A percentile compares a stretch with the other conserved stretches of the same genome.
Conservation (phyloP, 805 yeast genomes). For the Aciculoconidium aculeatum region DNA sequence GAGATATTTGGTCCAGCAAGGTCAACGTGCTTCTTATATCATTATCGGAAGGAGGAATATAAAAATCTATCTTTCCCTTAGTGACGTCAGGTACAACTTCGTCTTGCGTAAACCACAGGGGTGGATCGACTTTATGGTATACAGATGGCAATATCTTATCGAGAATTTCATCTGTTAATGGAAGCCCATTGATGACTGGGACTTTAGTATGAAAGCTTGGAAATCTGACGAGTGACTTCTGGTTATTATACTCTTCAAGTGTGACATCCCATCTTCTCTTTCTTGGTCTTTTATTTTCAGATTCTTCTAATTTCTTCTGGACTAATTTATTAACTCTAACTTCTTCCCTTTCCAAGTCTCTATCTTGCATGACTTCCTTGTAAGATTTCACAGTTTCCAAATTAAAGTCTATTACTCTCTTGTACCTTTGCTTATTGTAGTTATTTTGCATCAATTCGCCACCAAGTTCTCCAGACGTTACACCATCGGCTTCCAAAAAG, state of each 20-base stretch:
- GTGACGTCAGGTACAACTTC: conserved; percentile 30
- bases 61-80: conserved; percentile 27
- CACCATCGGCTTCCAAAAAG: conserved; percentile 12
- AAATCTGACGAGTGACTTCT: conserved; percentile 17
- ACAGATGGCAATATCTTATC: conserved; percentile 50
- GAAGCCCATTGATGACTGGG: conserved; percentile 25
- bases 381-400: conserved; percentile 21
- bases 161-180: conserved; percentile 41
- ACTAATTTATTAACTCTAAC: conserved; percentile 18
- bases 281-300: conserved; percentile 13
- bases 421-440: conserved; percentile 25
- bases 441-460: conserved; percentile 16
- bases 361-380: conserved; percentile 35
- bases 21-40: conserved; percentile 20
- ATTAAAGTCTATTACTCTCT: conserved; percentile 19
- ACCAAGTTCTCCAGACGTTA: conserved; percentile 12
- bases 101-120: conserved; percentile 35
- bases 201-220: conserved; percentile 13
- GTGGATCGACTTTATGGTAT: conserved; percentile 39
- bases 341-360: conserved; percentile 37
- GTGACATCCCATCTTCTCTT: conserved; percentile 44
- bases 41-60: conserved; percentile 45
- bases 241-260: conserved; percentile 22
- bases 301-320: conserved; percentile 13
- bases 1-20: conserved; percentile 21